Percentiles rank a stretch among this genome's conserved stretches.
Conservation (phyloP, 495 filamentous ascomycete genomes). For the Talaromyces liani region DNA sequence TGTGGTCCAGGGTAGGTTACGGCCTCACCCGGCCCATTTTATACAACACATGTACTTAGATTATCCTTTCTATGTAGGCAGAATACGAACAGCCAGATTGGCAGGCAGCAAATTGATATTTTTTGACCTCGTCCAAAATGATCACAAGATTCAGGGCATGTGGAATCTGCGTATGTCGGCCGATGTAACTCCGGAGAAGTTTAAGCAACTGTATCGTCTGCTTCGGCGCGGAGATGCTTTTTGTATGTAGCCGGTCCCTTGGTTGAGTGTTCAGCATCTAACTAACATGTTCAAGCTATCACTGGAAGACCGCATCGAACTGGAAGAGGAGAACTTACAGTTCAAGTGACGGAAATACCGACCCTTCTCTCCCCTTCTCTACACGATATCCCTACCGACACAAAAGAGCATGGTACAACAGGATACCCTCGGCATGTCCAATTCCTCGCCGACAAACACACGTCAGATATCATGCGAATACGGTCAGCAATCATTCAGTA, state of each 20-base stretch:
- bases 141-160: constrained; percentile 62
- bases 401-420: constrained; percentile 60
- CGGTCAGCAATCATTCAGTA: constrained; percentile 68
- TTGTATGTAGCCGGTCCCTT: constrained; percentile 40
- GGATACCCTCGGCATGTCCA: constrained; percentile 67
- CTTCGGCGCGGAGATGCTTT: constrained; percentile 71
- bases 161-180: constrained; percentile 55
- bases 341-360: constrained; percentile 60
- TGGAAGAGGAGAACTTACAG: constrained; percentile 65
- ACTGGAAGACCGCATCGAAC: constrained; percentile 68
- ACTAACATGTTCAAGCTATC: constrained; percentile 39
- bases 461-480: constrained; percentile 61
- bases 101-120: constrained; percentile 72
- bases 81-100: constrained; percentile 51
- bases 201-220: constrained; percentile 51
- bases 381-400: constrained; percentile 60
- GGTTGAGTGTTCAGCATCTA: not conserved
- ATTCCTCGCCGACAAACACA: constrained; percentile 60
- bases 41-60: constrained; percentile 36
- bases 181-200: constrained; percentile 34
- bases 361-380: constrained; percentile 67
- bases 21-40: constrained; percentile 16
- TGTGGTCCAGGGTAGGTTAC: constrained; percentile 38
- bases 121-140: constrained; percentile 68
- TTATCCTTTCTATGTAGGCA: constrained; percentile 43